A percentile compares a stretch with the other conserved stretches of the same genome.
Evolutionary conservation across 1,284 basidiomycete species (phyloP).

Genomic region (Stereum hirsutum): DNA sequence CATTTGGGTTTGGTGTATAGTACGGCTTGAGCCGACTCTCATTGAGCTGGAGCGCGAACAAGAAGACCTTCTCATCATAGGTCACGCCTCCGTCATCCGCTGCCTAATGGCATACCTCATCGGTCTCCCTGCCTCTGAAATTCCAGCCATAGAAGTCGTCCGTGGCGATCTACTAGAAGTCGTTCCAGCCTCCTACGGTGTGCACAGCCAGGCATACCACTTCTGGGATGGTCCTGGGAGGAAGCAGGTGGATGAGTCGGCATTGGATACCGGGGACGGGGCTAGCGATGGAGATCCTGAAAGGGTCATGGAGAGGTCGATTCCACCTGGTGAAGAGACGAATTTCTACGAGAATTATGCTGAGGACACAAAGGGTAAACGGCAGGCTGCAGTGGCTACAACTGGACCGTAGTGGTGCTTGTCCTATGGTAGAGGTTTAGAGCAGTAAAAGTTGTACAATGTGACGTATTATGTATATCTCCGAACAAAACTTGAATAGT

Average conservation of each 20-base stretch:
- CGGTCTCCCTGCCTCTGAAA: slow-evolving; percentile 92
- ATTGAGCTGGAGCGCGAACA: slow-evolving; percentile 78
- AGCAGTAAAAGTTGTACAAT: too few relatives aligned
- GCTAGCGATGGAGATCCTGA: too few relatives aligned
- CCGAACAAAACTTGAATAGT: too few relatives aligned
- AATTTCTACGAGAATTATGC: slow-evolving; percentile 85
- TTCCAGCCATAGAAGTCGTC: slow-evolving; percentile 93
- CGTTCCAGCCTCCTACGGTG: slow-evolving; percentile 84
- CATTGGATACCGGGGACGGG: slow-evolving; percentile 21
- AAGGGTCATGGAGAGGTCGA: too few relatives aligned
- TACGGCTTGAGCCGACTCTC: slow-evolving; percentile 75
- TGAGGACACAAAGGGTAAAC: slow-evolving; percentile 72
- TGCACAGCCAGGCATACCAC: slow-evolving; percentile 81
- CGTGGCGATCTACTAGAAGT: slow-evolving; percentile 87
- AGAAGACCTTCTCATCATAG: slow-evolving; percentile 72
- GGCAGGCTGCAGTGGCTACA: slow-evolving; percentile 20
- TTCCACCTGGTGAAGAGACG: slow-evolving; percentile 51
- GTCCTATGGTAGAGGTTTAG: not conserved
- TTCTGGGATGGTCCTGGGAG: slow-evolving; percentile 86
- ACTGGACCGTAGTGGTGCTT: too few relatives aligned
- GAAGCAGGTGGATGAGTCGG: slow-evolving; percentile 33
- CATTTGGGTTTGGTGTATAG: slow-evolving; percentile 21
- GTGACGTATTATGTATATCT: too few relatives aligned
- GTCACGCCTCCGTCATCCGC: slow-evolving; percentile 94
- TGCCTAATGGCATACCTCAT: slow-evolving; percentile 90